Base-by-base conservation (phyloP, 768 basidiomycete species). In the Hygrocybe coccinea region DNA sequence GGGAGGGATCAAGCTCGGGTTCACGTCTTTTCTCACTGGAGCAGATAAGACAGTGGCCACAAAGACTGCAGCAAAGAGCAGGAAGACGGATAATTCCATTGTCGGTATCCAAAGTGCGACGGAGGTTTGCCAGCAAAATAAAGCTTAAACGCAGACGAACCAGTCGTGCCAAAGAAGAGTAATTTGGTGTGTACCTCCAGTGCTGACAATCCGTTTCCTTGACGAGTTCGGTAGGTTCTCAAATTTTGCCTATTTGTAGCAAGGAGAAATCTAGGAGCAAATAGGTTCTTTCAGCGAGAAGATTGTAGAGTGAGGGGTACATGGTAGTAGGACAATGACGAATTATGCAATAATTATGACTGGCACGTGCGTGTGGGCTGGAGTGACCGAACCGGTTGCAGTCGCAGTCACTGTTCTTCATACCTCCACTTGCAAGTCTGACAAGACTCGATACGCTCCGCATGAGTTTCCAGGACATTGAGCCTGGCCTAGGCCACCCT, bases 391-490 rank as follows among this genome's bases (percentile, higher is more conserved):
- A n/a, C n/a, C n/a, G n/a, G n/a, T n/a, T n/a, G n/a, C 17, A 44
- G 14, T 17, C 43, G 36, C 36, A 37, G 36, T n/a, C 36, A 37
- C n/a, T n/a, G 9, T 37, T n/a, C 9, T n/a, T n/a, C n/a, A n/a
- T n/a, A n/a, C 36, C n/a, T 37, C 36, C 36, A 37, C 36, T n/a
- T 9, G 9, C 36, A 9, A 37, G 9, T 9, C 36, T 37, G 9
- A 9, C 9, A 9, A n/a, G n/a, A 37, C 9, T n/a, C 36, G 36
- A 9, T 37, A 37, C 9, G 9, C 14, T 46, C 54, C 8, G 56
- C 15, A 81, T 82, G 80, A 80, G 79, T 65, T 82, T 82, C 62
- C 78, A 80, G 60, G 80, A 82, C 61, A 76, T 82, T 44, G 80
- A 82, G 69, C 72, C 78, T 6, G 79, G 79, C 47, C 66, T 72